Conservation (phyloP, 208 protist species). For the Herpetomonas samuelpessoai region DNA sequence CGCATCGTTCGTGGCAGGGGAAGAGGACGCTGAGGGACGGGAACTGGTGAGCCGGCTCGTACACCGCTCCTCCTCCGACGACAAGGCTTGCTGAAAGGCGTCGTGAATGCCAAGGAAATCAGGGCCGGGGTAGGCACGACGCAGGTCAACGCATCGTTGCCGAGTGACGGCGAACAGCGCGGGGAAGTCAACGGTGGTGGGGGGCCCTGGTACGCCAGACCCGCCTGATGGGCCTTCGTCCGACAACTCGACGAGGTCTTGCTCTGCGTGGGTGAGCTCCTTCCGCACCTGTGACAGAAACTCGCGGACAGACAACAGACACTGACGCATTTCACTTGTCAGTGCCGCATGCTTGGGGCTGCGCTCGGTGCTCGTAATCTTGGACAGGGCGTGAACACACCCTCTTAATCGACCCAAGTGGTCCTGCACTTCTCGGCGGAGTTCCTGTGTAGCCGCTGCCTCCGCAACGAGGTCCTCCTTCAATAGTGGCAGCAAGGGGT, state of each 20-base stretch:
- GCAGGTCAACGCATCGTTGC: background rate
- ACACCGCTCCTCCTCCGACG: conserved; percentile 1
- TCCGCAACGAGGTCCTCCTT: background rate
- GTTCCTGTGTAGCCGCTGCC: background rate
- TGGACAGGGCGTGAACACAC: background rate
- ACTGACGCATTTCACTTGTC: background rate
- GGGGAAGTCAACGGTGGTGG: background rate
- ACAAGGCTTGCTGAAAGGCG: conserved; percentile 10
- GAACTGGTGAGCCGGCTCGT: conserved; percentile 5
- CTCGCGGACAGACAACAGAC: background rate
- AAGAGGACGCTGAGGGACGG: no score
- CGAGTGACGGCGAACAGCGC: background rate
- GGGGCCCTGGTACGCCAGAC: no score
- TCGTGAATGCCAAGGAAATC: conserved; percentile 12
- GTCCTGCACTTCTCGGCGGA: background rate
- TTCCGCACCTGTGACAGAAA: background rate
- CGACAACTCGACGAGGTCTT: background rate
- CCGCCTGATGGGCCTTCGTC: no score
- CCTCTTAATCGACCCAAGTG: background rate
- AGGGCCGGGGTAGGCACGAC: conserved; percentile 7
- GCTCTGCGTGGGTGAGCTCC: background rate
- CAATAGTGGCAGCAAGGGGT: background rate
- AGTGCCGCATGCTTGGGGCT: background rate
- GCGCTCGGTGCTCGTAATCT: no score
- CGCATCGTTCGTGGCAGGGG: conserved; percentile 4